These are phyloP conservation scores for Sphagnum fallax DNA, from an alignment of 228 moss, liverwort and hornwort species.

Conservation along the genomic window DNA sequence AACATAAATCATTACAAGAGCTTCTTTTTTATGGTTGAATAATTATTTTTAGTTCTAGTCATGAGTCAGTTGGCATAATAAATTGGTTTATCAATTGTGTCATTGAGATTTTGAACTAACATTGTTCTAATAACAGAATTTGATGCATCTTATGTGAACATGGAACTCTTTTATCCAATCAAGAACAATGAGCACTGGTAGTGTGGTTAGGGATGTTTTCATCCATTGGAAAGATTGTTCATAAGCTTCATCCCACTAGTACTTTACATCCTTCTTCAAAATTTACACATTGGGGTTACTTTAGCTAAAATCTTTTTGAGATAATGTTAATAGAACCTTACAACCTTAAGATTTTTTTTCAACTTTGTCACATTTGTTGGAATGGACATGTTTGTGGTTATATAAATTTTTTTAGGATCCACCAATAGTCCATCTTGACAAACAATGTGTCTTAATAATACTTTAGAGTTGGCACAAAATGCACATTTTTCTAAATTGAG, in stretches of 20 bases:
- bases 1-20: slow-evolving; percentile 1
- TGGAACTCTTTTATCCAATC: neutral
- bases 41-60: neutral
- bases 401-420: neutral
- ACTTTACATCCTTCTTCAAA: neutral
- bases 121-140: neutral
- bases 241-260: too few species aligned
- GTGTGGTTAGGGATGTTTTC: neutral
- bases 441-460: too few species aligned
- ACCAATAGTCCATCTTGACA: neutral
- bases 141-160: slow-evolving; percentile 4
- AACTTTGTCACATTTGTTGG: neutral
- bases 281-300: neutral
- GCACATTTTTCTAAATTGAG: too few species aligned
- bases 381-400: neutral
- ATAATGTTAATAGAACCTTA: neutral
- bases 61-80: neutral
- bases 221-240: neutral
- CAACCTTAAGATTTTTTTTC: neutral
- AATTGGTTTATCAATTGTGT: neutral
- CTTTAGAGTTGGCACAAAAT: too few species aligned
- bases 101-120: neutral
- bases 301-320: neutral
- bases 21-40: neutral
- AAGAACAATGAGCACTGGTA: neutral